Base-by-base conservation (phyloP, 2,329 filamentous ascomycete species). In the Talaromyces sp. region DNA sequence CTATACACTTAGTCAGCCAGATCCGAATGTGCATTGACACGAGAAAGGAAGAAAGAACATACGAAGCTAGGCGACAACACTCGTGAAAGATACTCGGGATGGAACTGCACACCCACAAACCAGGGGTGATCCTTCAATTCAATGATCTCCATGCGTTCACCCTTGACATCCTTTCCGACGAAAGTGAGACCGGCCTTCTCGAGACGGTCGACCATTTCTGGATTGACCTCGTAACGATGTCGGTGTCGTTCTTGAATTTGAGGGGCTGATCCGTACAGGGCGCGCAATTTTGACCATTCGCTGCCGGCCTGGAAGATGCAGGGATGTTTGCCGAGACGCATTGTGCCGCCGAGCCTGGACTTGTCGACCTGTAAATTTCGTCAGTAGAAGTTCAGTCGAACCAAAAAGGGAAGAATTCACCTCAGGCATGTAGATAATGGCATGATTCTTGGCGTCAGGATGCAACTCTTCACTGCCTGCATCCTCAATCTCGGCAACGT, bases 341-440 rank as follows among this genome's bases (percentile, higher is more conserved):
- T 96, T 1, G 91, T 96, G 21, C 90, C 92, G 60, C 92, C 92
- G 76, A 93, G 83, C 66, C 88, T 88, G n/a, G 82, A 83, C 72
- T 87, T 86, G 77, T 89, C 85, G 68, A 90, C 84, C 59, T 61
- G 18, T 33, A n/a, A 1, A 16, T 5, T 28, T 25, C 4, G n/a
- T 60, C 37, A 60, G 42, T 35, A 11, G 16, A 5, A 21, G 12
- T 35, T 50, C n/a, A n/a, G 28, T 28, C 6, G 3, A 28, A 28
- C 6, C 28, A 3, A 6, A 28, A 28, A 28, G 28, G 28, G 21
- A 8, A 16, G 4, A 25, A 63, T 37, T 2, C 31, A 63, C 62
- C 75, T 97, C 93, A 1, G 93, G 93, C 95, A 98, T 99, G 79
- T 90, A 93, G 68, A 98, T 85, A 68, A 99, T 86, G 31, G 91